Evolutionary conservation across 768 basidiomycete genomes (phyloP), one percentile per base, ranked within the genome.

Genomic region (Suillus plorans): DNA sequence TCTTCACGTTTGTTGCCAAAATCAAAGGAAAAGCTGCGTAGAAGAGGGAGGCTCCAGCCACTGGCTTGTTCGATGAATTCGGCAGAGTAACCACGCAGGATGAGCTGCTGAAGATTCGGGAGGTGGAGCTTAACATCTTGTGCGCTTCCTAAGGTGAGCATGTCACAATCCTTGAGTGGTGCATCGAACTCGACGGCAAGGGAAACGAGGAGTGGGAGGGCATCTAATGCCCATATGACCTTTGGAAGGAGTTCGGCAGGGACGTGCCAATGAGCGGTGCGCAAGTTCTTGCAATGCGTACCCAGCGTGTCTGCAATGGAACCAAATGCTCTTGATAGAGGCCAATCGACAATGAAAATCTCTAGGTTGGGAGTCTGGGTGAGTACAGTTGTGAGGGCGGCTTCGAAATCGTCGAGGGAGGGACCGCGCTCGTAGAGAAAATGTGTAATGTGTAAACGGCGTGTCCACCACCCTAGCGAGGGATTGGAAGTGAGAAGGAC

Each of bases 351-450:
- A 42, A 90, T 80, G 74, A 92, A 90, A 9, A 90, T 86, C 67
- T 90, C 85, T 59, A 92, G 84, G 68, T 91, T 91, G 5, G 89
- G 88, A 66, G 88, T 90, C 62, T 84, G 89, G 14, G 77, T 76
- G 39, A 92, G 83, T 63, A 91, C 80, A 34, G 84, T 80, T 10
- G 85, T 76, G 25, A 93, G 79, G 0, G 86, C 82, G 31, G 78
- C 77, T 69, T 87, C 83, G 34, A 87, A 77, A 39, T 85, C 80
- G 12, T 82, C 77, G 69, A 84, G 77, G 7, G 81, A 80, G 2
- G 79, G 73, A 6, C 76, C 79, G 10, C 75, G 79, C 7, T 77
- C 77, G 37, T 70, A 71, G 63, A 80, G 79, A 73, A 83, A 85
- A 10, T 85, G 83, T 2, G 84, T 81, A 36, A 92, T 78, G 62